Conservation (phyloP, 2,329 filamentous ascomycete genomes). For the Bipolaris zeicola region DNA sequence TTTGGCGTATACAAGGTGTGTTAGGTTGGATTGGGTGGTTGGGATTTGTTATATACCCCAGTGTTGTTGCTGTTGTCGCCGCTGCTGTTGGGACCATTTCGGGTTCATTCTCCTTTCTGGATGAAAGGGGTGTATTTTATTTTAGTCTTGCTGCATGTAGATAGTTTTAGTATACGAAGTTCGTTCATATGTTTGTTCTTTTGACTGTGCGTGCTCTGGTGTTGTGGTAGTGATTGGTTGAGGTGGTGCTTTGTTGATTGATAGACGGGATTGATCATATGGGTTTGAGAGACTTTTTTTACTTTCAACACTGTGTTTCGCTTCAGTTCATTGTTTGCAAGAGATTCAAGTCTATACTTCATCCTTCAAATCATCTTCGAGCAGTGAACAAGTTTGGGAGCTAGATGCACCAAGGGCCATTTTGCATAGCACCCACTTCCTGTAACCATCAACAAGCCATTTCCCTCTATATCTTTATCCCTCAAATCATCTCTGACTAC, state of each 20-base stretch:
- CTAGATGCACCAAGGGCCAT: too few species aligned
- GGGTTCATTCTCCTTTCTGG: constrained; percentile 4
- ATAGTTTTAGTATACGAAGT: neutral
- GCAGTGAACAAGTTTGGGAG: too few species aligned
- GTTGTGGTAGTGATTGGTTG: neutral
- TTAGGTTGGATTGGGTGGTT: constrained; percentile 7
- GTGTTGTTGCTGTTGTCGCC: constrained; percentile 1
- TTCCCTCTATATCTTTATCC: too few species aligned
- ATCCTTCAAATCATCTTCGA: too few species aligned
- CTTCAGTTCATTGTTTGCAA: too few species aligned
- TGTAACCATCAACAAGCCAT: too few species aligned
- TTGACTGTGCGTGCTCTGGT: neutral
- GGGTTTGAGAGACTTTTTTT: too few species aligned
- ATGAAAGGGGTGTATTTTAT: neutral
- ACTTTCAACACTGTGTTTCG: too few species aligned
- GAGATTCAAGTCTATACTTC: too few species aligned
- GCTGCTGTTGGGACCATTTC: constrained; percentile 1
- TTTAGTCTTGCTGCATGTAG: neutral
- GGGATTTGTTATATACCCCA: constrained; percentile 37
- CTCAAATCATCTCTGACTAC: too few species aligned
- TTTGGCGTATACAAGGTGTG: neutral
- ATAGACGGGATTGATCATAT: neutral
- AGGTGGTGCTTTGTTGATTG: neutral
- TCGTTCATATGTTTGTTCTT: neutral
- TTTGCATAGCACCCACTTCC: too few species aligned